Evolutionary conservation across 2,329 filamentous ascomycete species (phyloP).

Genomic region (Lachnellula occidentalis): DNA sequence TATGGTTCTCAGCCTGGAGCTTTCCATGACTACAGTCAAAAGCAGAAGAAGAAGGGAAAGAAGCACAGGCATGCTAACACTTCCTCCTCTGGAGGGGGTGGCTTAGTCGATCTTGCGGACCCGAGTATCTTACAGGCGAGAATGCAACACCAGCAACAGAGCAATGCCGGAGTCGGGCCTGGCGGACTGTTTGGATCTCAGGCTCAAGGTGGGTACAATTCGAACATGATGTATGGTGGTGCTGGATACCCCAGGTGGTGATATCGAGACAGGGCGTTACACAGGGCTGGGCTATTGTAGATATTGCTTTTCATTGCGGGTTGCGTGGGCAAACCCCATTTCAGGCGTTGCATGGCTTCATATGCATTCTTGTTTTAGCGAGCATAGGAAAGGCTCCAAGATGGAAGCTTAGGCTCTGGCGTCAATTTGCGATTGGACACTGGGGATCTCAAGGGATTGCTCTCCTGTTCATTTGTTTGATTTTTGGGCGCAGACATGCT

Average conservation of each 20-base stretch:
- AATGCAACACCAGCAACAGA: constrained; percentile 83
- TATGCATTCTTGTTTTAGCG: constrained; percentile 40
- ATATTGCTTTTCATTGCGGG: constrained; percentile 31
- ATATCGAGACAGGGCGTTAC: constrained; percentile 26
- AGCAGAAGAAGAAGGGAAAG: constrained; percentile 99
- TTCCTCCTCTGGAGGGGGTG: constrained; percentile 99
- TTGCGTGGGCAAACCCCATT: constrained; percentile 27
- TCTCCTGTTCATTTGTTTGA: constrained; percentile 23
- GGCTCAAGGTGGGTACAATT: constrained; percentile 92
- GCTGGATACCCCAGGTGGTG: constrained; percentile 67
- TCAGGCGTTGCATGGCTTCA: constrained; percentile 27
- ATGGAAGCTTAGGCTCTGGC: constrained; percentile 32
- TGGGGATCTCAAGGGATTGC: constrained; percentile 25
- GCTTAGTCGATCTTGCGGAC: constrained; percentile 99
- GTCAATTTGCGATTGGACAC: constrained; percentile 26
- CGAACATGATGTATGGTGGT: constrained; percentile 74
- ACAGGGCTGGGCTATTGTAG: constrained; percentile 21
- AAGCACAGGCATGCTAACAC: constrained; percentile 99
- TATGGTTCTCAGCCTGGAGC: constrained; percentile 80
- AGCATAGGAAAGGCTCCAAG: constrained; percentile 40
- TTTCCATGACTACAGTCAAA: constrained; percentile 87
- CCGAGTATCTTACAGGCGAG: constrained; percentile 98
- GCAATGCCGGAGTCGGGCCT: constrained; percentile 79
- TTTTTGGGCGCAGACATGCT: constrained; percentile 19
- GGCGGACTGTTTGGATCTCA: constrained; percentile 76